A percentile compares a stretch with the other conserved stretches of the same genome.
These are phyloP conservation scores for Venturia effusa DNA, from an alignment of 2,329 filamentous ascomycete genomes.

Conservation along the genomic window DNA sequence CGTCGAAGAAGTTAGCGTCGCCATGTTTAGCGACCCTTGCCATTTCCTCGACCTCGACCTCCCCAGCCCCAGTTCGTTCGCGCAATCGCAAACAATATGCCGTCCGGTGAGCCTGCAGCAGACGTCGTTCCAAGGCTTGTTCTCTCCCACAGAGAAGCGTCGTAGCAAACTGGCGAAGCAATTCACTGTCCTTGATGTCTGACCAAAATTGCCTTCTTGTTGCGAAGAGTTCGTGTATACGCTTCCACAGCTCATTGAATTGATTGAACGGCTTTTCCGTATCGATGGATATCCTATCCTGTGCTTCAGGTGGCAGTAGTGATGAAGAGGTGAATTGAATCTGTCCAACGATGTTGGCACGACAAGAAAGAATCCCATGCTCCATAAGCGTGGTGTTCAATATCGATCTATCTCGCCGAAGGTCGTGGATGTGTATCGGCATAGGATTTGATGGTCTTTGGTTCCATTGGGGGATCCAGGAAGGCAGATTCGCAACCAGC, in stretches of 20 bases:
- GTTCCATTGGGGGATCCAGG: background rate
- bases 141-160: background rate
- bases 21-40: background rate
- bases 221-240: background rate
- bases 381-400: background rate
- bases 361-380: background rate
- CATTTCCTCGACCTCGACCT: background rate
- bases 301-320: background rate
- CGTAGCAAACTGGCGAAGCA: background rate
- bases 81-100: background rate
- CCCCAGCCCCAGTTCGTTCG: background rate
- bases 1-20: background rate
- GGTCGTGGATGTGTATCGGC: background rate
- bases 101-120: background rate
- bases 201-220: background rate
- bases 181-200: constrained; percentile 3
- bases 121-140: background rate
- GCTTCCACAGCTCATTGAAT: background rate
- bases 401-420: background rate
- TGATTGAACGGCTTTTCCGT: background rate
- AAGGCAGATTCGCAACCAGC: background rate
- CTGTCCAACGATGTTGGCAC: background rate
- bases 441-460: background rate
- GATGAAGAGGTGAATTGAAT: background rate
- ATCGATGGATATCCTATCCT: background rate